These are phyloP conservation scores for Centella asiatica DNA, from an alignment of 129 eudicot genomes.

Conservation along the genomic window DNA sequence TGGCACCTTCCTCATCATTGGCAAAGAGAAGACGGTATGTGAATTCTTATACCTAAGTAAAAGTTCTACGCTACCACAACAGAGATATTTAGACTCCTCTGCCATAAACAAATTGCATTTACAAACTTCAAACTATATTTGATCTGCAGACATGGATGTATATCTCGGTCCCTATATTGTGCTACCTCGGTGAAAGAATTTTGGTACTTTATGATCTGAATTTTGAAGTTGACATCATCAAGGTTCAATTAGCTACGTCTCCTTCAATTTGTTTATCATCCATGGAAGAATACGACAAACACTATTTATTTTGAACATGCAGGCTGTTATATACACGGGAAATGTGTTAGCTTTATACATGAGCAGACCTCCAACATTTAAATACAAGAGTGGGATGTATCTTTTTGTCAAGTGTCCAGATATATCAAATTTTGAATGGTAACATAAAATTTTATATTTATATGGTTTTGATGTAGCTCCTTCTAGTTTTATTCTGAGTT, in stretches of 20 bases:
- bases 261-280: slow-evolving; percentile 2
- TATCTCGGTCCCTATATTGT: slow-evolving; percentile 49
- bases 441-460: background rate
- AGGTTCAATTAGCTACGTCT: slow-evolving; percentile 33
- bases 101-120: background rate
- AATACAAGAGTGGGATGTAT: slow-evolving; percentile 98
- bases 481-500: too few species aligned
- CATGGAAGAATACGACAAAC: slow-evolving; percentile 4
- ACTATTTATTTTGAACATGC: slow-evolving; percentile 9
- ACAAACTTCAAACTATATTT: background rate
- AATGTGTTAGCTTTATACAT: slow-evolving; percentile 83
- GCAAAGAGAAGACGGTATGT: slow-evolving; percentile 66
- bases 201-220: slow-evolving; percentile 45
- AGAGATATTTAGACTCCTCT: too few species aligned
- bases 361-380: slow-evolving; percentile 80
- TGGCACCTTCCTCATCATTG: slow-evolving; percentile 70
- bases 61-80: background rate
- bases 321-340: slow-evolving; percentile 91
- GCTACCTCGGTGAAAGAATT: slow-evolving; percentile 63
- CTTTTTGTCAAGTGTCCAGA: slow-evolving; percentile 89
- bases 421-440: slow-evolving; percentile 85
- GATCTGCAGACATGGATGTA: slow-evolving; percentile 90
- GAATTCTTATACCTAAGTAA: background rate
- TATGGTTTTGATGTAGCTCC: background rate
- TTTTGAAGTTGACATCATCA: slow-evolving; percentile 44